Conservation (phyloP, 2,329 filamentous ascomycete species). For the Xylariaceae sp. region DNA sequence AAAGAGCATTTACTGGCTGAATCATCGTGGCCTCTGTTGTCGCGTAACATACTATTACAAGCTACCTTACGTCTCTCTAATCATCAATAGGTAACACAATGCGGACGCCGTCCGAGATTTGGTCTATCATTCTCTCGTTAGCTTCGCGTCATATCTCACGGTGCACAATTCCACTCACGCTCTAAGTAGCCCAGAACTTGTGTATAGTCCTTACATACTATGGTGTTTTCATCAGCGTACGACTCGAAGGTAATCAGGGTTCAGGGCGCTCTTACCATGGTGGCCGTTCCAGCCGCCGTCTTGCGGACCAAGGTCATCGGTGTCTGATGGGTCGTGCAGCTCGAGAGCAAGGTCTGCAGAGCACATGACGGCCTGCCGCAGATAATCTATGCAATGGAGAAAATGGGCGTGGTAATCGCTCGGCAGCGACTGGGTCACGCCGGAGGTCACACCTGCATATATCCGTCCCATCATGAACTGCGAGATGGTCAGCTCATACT, state of each 20-base stretch:
- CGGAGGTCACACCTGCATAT: constrained; percentile 36
- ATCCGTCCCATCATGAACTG: constrained; percentile 46
- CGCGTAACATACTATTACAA: too few relatives aligned
- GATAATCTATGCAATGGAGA: constrained; percentile 36
- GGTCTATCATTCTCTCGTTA: too few relatives aligned
- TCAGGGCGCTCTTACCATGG: constrained; percentile 25
- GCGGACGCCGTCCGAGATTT: constrained; percentile 24
- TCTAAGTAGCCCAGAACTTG: constrained; percentile 33
- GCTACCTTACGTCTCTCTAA: constrained; percentile 8
- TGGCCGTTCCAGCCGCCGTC: constrained; percentile 35
- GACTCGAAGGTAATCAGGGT: background rate
- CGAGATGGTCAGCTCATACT: background rate
- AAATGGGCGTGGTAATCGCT: constrained; percentile 36
- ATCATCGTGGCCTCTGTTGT: too few relatives aligned
- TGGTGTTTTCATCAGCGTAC: background rate
- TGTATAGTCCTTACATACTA: constrained; percentile 36
- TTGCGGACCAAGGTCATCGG: constrained; percentile 31
- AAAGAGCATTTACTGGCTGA: too few relatives aligned
- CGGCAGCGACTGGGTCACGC: constrained; percentile 29
- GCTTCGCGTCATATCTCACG: too few relatives aligned
- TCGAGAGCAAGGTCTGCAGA: constrained; percentile 34
- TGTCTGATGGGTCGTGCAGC: constrained; percentile 30
- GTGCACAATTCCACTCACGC: constrained; percentile 27
- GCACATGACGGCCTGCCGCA: constrained; percentile 37
- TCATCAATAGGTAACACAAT: constrained; percentile 29